phyloP scores from a whole-genome alignment of 2,329 filamentous ascomycete species.

The Penicillium expansum region DNA sequence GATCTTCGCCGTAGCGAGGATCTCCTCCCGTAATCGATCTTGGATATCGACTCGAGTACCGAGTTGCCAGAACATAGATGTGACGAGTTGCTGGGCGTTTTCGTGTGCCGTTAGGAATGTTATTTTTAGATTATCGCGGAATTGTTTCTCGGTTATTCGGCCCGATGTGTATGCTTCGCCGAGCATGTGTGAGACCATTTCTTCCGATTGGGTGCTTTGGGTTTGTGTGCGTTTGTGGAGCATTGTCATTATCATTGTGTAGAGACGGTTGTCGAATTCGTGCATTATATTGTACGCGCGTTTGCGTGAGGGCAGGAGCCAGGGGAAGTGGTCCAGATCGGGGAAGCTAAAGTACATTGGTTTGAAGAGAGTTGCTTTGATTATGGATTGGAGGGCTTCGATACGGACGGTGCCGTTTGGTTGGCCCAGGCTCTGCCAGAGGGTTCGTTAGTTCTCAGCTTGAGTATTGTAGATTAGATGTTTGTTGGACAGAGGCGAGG shows the following conservation, averaged over 20 bases:
- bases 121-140: conserved; percentile 43
- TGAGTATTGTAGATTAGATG: not conserved
- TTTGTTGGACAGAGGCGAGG: not conserved
- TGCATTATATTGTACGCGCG: conserved; percentile 24
- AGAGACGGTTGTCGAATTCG: conserved; percentile 25
- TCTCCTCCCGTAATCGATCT: conserved; percentile 32
- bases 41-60: conserved; percentile 36
- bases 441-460: not conserved
- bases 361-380: conserved; percentile 28
- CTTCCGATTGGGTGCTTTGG: conserved; percentile 2
- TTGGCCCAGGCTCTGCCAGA: conserved; percentile 19
- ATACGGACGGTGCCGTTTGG: conserved; percentile 19
- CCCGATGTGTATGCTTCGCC: conserved; percentile 24
- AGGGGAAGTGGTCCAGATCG: conserved; percentile 24
- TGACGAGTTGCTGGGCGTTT: conserved; percentile 42
- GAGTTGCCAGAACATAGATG: conserved; percentile 39
- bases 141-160: conserved; percentile 36
- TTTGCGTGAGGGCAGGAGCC: conserved; percentile 21
- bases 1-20: conserved; percentile 13
- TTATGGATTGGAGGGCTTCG: conserved; percentile 26
- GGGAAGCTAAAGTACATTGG: conserved; percentile 30
- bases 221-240: not conserved
- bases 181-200: conserved; percentile 25
- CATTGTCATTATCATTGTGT: conserved; percentile 11
- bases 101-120: conserved; percentile 45